Conservation (phyloP, 2,329 filamentous ascomycete species). For the Penicillium digitatum region DNA sequence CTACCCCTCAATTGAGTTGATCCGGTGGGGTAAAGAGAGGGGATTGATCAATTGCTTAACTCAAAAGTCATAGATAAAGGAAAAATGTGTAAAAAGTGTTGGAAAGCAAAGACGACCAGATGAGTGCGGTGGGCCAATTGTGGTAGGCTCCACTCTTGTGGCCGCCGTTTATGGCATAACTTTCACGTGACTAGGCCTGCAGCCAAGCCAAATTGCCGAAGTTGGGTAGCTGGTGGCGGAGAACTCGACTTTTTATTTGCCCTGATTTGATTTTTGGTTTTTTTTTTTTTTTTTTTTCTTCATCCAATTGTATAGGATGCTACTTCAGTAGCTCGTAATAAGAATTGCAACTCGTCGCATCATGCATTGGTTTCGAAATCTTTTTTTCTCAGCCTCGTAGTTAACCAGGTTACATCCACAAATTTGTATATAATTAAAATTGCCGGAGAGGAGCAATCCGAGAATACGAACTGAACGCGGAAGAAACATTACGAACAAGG, state of each 20-base stretch:
- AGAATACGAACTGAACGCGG: constrained; percentile 22
- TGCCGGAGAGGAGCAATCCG: constrained; percentile 23
- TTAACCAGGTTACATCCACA: constrained; percentile 5
- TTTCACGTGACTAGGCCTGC: constrained; percentile 12
- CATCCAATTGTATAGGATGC: not conserved
- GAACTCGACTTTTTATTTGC: not conserved
- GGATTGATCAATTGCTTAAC: not conserved
- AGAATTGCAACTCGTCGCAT: not conserved
- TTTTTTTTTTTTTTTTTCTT: not conserved
- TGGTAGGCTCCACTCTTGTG: not conserved
- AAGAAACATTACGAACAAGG: constrained; percentile 7
- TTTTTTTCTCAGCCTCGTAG: not conserved
- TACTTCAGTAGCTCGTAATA: not conserved
- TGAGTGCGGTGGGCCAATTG: constrained; percentile 4
- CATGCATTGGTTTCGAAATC: constrained; percentile 3
- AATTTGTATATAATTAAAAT: too few species aligned
- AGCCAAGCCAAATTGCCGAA: constrained; percentile 2
- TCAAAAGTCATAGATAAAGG: not conserved
- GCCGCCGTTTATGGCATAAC: constrained; percentile 11
- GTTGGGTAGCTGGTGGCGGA: constrained; percentile 16
- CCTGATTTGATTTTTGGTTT: too few species aligned
- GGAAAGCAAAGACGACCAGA: constrained; percentile 9
- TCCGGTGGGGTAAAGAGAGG: not conserved
- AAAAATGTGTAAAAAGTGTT: constrained; percentile 8
- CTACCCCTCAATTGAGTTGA: not conserved